Conservation (phyloP, 2,329 filamentous ascomycete genomes). For the Fusarium illudens region DNA sequence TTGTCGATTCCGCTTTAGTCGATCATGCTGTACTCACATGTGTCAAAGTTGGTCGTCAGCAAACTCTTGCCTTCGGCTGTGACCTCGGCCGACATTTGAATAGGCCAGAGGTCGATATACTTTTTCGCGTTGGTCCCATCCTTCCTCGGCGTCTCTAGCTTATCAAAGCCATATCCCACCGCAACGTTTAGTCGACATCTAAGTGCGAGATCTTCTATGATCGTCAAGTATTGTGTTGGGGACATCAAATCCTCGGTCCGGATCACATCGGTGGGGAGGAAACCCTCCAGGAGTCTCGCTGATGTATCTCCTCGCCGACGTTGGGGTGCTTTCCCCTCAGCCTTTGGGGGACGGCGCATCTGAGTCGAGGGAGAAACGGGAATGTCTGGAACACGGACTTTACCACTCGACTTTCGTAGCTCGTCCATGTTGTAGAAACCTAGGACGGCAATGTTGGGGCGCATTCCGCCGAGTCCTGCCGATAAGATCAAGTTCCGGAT, state of each 20-base stretch:
- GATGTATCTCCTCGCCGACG: conserved; percentile 63
- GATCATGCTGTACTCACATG: conserved; percentile 65
- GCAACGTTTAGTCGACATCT: conserved; percentile 85
- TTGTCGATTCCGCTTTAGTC: neutral
- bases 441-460: conserved; percentile 85
- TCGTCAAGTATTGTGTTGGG: conserved; percentile 79
- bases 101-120: conserved; percentile 89
- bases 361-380: conserved; percentile 49
- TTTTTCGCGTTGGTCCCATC: conserved; percentile 70
- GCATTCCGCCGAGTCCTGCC: conserved; percentile 85
- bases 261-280: conserved; percentile 74
- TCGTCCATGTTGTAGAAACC: conserved; percentile 85
- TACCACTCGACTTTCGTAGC: conserved; percentile 66
- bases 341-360: conserved; percentile 44
- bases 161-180: conserved; percentile 81
- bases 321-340: conserved; percentile 44
- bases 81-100: conserved; percentile 90
- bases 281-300: conserved; percentile 63
- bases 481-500: conserved; percentile 83
- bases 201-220: conserved; percentile 82
- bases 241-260: conserved; percentile 73
- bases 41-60: conserved; percentile 89
- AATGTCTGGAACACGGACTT: conserved; percentile 64
- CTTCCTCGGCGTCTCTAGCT: conserved; percentile 74
- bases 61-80: conserved; percentile 72